Base-by-base conservation (phyloP, 2,329 filamentous ascomycete genomes). In the Xylaria sp. region DNA sequence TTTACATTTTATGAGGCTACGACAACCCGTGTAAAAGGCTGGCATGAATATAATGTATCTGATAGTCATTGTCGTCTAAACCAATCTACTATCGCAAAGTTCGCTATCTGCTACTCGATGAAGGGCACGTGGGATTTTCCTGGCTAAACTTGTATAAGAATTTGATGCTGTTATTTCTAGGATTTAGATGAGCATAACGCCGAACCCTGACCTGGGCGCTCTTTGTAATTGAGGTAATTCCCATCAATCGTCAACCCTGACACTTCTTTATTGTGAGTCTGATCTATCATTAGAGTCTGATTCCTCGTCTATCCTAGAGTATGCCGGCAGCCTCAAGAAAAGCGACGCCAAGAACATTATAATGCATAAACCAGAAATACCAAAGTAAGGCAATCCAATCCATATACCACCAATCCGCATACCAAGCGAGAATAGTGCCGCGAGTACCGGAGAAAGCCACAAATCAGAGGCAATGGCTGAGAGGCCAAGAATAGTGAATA, bases 331-430 rank as follows among this genome's bases (percentile, higher is more conserved):
- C 21, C 57, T 65, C 46, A 74, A 66, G 31, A 73, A 72, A 19
- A 72, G 49, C 7, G 68, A 61, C 4, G 70, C 46, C 2, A 52
- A 38, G n/a, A 73, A 57, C 65, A 71, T 72, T n/a, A 67, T 21
- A 33, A 71, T 50, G n/a, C 69, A 70, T 3, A 69, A 25, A 42
- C 64, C 38, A 4, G 71, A 73, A 14, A 76, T 67, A 4, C 72
- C 74, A 33, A 76, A 57, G 51, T 76, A 75, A 14, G 73, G 74
- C 38, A 76, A 42, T 2, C 73, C 73, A 9, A 74, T 70, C 71
- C 71, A 72, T 6, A 52, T 19, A 8, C 72, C 72, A 23, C 71
- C 73, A n/a, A 71, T 47, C 28, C 63, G 63, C 73, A 75, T 75
- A 15, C 73, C 73, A 4, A 71, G 56, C 3, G 69, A 69, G 46